Evolutionary conservation across 768 basidiomycete genomes (phyloP).

Genomic region (Rhodosporidiobolus odoratus): DNA sequence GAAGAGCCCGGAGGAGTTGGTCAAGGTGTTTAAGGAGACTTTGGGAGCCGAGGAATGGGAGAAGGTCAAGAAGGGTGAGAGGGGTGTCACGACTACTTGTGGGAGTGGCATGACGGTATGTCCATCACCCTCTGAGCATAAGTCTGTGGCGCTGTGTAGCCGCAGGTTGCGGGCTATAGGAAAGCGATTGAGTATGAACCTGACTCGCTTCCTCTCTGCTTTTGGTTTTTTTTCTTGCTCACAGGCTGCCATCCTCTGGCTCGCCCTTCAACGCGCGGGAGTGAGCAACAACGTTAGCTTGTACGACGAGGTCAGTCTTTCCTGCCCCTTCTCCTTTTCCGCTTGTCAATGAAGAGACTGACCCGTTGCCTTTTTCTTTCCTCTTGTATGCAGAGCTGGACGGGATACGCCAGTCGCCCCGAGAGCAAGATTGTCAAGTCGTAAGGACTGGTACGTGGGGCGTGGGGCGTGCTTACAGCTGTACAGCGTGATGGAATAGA

Average conservation of each 20-base stretch:
- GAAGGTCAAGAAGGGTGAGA: constrained; percentile 59
- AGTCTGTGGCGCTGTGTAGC: neutral
- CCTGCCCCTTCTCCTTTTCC: neutral
- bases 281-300: constrained; percentile 57
- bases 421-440: constrained; percentile 66
- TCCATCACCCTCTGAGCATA: neutral
- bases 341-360: neutral
- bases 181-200: neutral
- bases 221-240: neutral
- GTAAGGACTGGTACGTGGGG: neutral
- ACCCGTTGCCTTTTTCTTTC: neutral
- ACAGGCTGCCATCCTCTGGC: constrained; percentile 78
- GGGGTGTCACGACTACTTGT: constrained; percentile 66
- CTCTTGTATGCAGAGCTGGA: constrained; percentile 69
- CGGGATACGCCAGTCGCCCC: constrained; percentile 75
- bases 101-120: constrained; percentile 88
- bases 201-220: neutral
- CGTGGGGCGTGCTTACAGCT: too few relatives aligned
- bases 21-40: constrained; percentile 57
- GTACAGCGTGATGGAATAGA: neutral
- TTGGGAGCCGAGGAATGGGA: constrained; percentile 53
- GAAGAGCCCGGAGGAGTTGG: constrained; percentile 58
- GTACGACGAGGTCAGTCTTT: constrained; percentile 81
- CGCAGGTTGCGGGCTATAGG: neutral
- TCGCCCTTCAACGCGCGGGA: constrained; percentile 72